Base-by-base conservation (phyloP, 2,329 filamentous ascomycete species). In the Blastomyces silverae region DNA sequence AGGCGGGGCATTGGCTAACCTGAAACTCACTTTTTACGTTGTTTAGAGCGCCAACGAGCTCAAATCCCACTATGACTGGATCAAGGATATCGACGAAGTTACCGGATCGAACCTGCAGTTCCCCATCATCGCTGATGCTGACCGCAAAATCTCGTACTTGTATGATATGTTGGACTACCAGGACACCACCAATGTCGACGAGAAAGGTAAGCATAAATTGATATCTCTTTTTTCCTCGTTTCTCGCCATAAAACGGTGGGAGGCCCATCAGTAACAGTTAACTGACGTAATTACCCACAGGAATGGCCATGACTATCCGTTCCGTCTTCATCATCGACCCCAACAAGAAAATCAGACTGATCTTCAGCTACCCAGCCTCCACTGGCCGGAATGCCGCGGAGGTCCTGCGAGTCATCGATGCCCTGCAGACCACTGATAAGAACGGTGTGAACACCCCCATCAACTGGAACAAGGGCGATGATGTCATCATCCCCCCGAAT, bases 251-350 rank as follows among this genome's bases (percentile, higher is more conserved):
- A 60, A 11, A 2, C 39, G 31, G 42, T n/a, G 17, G 44, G 15
- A 17, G n/a, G 42, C 15, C 11, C 37, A 48, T 10, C n/a, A 44
- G 15, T 15, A 39, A 39, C 37, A 39, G 37, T 39, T 11, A 25
- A n/a, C 56, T 65, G 50, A 60, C 59, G 57, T 42, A 61, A 62
- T 66, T 64, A 67, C 31, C 20, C 50, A 53, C 20, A 64, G 70
- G 71, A 71, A 89, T 93, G 71, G 91, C 92, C 64, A 93, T 96
- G 81, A 96, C 92, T 72, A 96, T 97, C 80, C 91, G 92, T 73
- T 91, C 89, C 71, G 92, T 96, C 75, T 96, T 95, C 84, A 84
- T 96, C 80, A 94, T 96, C 78, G 92, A 96, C 82, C 92, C 92
- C 69, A 87, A 86, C 79, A 96, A 96, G 87, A 93, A 89, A 78